Evolutionary conservation across 164 flowering plant species (phyloP).

Genomic region (Cinnamomum chago): DNA sequence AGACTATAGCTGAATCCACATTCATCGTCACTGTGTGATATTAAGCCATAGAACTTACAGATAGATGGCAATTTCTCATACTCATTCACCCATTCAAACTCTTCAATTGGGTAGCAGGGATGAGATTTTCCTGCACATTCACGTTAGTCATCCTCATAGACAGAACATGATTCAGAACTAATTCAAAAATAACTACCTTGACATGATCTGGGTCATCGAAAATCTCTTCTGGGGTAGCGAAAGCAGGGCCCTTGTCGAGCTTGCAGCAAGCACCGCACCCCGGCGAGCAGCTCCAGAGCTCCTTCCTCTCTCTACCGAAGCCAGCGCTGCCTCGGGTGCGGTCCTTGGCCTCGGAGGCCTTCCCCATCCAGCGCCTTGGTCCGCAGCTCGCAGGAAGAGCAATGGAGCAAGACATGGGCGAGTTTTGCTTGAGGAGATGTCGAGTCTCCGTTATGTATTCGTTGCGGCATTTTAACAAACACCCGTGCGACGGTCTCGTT

Average conservation of each 20-base stretch:
- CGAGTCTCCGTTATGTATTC: background rate
- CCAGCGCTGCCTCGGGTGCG: slow-evolving; percentile 5
- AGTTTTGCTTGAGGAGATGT: background rate
- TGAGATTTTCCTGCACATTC: no score
- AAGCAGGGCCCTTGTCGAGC: slow-evolving; percentile 69
- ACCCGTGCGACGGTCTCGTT: background rate
- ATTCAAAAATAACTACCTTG: slow-evolving; percentile 30
- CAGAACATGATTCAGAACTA: background rate
- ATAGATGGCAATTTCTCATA: no score
- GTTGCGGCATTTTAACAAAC: background rate
- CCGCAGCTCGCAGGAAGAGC: background rate
- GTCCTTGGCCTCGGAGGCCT: background rate
- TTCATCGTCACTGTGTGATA: no score
- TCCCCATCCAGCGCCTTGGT: background rate
- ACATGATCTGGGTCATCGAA: slow-evolving; percentile 48
- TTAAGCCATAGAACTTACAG: no score
- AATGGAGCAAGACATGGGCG: background rate
- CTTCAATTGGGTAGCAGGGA: no score
- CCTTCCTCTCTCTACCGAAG: slow-evolving; percentile 29
- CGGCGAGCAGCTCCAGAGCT: slow-evolving; percentile 60
- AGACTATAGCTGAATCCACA: no score
- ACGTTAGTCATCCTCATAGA: background rate
- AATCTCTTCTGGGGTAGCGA: slow-evolving; percentile 80
- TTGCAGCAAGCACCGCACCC: slow-evolving; percentile 91
- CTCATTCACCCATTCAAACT: no score